A percentile compares a stretch with the other conserved stretches of the same genome.
phyloP scores from a whole-genome alignment of 805 yeast species.

The Monosporozyma siamensis region DNA sequence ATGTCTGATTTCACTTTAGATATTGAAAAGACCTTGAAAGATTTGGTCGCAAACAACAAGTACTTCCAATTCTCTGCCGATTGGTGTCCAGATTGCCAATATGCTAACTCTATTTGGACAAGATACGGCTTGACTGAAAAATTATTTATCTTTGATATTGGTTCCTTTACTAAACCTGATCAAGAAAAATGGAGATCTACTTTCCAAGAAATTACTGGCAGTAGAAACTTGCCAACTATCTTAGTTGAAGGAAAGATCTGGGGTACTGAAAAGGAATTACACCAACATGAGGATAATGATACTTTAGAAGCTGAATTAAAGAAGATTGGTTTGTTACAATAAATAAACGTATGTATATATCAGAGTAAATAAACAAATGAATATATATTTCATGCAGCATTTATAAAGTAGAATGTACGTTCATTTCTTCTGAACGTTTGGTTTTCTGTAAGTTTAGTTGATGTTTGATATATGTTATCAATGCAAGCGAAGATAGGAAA shows the following conservation, averaged over 20 bases:
- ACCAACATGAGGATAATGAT: slow-evolving; percentile 20
- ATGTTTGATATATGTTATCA: slow-evolving; percentile 4
- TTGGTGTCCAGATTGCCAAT: slow-evolving; percentile 76
- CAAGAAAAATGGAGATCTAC: slow-evolving; percentile 28
- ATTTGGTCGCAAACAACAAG: slow-evolving; percentile 37
- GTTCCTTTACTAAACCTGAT: slow-evolving; percentile 17
- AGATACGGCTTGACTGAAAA: slow-evolving; percentile 43
- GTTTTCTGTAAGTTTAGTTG: slow-evolving; percentile 2
- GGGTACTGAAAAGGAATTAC: slow-evolving; percentile 29
- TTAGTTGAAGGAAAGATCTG: slow-evolving; percentile 27
- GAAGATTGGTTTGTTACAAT: slow-evolving; percentile 20
- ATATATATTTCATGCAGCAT: background rate
- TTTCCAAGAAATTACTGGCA: slow-evolving; percentile 25
- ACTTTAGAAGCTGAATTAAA: slow-evolving; percentile 20
- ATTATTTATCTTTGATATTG: slow-evolving; percentile 44
- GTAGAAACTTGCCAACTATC: slow-evolving; percentile 29
- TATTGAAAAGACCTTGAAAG: slow-evolving; percentile 14
- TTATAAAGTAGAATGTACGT: too few relatives aligned
- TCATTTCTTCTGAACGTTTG: too few relatives aligned
- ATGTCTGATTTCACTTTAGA: slow-evolving; percentile 2
- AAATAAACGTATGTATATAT: background rate
- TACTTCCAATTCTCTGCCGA: slow-evolving; percentile 55
- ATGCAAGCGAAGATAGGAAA: slow-evolving; percentile 23
- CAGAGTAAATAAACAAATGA: too few relatives aligned
- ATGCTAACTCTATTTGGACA: slow-evolving; percentile 47